A percentile compares a stretch with the other conserved stretches of the same genome.
Evolutionary conservation across 148 eudicot genomes (phyloP).

Genomic region (Heliosperma pusillum): DNA sequence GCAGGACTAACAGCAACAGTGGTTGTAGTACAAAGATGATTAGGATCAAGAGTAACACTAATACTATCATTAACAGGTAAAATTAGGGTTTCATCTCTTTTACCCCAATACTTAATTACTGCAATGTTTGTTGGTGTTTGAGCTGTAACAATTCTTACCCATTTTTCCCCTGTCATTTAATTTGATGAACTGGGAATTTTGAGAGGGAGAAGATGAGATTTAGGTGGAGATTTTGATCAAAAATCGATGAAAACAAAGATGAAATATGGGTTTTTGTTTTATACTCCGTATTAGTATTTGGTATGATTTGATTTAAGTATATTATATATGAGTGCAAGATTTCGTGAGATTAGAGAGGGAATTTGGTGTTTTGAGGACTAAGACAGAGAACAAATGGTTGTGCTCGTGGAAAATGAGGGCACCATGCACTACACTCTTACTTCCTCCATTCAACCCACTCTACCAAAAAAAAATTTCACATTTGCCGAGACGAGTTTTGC

Average conservation of each 20-base stretch:
- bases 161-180: conserved; percentile 39
- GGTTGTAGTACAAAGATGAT: conserved; percentile 92
- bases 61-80: conserved; percentile 88
- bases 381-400: background rate
- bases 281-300: background rate
- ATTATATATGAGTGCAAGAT: background rate
- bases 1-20: conserved; percentile 80
- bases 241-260: conserved; percentile 7
- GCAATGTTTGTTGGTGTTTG: conserved; percentile 94
- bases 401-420: conserved; percentile 20
- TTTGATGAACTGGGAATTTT: background rate
- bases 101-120: conserved; percentile 98
- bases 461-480: too few relatives aligned
- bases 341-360: background rate
- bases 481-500: too few relatives aligned
- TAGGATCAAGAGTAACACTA: conserved; percentile 92
- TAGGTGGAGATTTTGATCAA: background rate
- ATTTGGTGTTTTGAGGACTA: background rate
- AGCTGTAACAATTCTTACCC: conserved; percentile 81
- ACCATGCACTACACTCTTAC: too few relatives aligned
- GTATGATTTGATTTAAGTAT: background rate
- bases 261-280: background rate
- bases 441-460: too few relatives aligned
- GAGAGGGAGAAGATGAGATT: background rate
- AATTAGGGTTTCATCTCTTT: conserved; percentile 80